phyloP scores from a whole-genome alignment of 805 yeast genomes.

The Maudiozyma pseudohumilis region DNA sequence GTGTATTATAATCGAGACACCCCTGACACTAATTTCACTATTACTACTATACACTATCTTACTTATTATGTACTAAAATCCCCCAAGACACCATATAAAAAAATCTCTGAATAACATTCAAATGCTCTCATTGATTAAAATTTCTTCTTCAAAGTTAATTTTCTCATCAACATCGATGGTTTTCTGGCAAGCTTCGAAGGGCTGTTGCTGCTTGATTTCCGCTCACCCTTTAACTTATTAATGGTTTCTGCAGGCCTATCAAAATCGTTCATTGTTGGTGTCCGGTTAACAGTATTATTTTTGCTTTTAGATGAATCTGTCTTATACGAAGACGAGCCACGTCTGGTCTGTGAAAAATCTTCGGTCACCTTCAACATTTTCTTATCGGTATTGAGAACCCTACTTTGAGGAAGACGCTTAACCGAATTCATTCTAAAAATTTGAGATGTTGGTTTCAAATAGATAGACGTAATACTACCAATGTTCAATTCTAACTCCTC shows the following conservation, averaged over 20 bases:
- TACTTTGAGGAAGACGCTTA: slow-evolving; percentile 40
- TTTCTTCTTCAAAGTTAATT: slow-evolving; percentile 10
- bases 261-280: slow-evolving; percentile 29
- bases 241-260: slow-evolving; percentile 33
- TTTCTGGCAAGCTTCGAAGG: slow-evolving; percentile 27
- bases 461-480: slow-evolving; percentile 75
- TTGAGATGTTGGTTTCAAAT: slow-evolving; percentile 71
- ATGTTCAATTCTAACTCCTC: slow-evolving; percentile 78
- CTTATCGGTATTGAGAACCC: slow-evolving; percentile 32
- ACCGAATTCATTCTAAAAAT: slow-evolving; percentile 61
- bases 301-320: not conserved
- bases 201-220: slow-evolving; percentile 22
- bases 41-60: too few relatives aligned
- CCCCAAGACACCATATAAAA: too few relatives aligned
- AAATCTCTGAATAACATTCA: too few relatives aligned
- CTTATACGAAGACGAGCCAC: too few relatives aligned
- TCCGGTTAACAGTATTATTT: slow-evolving; percentile 3
- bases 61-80: too few relatives aligned
- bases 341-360: not conserved
- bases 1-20: too few relatives aligned
- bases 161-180: slow-evolving; percentile 30
- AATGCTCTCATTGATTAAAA: not conserved
- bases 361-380: slow-evolving; percentile 11
- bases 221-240: slow-evolving; percentile 28
- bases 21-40: too few relatives aligned